phyloP scores from a whole-genome alignment of 2,329 filamentous ascomycete genomes.

The Polytolypa hystricis region DNA sequence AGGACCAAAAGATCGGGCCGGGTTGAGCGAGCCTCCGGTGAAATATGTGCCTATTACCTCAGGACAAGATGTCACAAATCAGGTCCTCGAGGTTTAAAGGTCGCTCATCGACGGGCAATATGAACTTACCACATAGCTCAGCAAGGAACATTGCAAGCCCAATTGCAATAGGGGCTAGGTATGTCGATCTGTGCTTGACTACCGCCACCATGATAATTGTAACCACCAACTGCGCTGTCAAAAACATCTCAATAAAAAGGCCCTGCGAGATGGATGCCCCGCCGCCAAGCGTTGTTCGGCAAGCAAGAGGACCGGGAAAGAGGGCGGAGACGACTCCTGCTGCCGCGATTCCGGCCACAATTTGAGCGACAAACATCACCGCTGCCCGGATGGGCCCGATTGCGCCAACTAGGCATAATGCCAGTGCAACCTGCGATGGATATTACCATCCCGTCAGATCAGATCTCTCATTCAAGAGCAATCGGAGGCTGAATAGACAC shows the following conservation, averaged over 20 bases:
- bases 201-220: constrained; percentile 59
- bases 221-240: constrained; percentile 53
- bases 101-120: not conserved
- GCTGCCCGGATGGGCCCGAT: constrained; percentile 43
- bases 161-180: constrained; percentile 59
- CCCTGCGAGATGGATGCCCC: constrained; percentile 46
- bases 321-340: constrained; percentile 47
- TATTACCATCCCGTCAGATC: not conserved
- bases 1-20: constrained; percentile 38
- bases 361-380: constrained; percentile 45
- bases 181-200: constrained; percentile 64
- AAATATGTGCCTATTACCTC: constrained; percentile 31
- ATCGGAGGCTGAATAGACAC: no score
- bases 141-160: constrained; percentile 58
- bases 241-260: constrained; percentile 56
- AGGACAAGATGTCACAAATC: not conserved
- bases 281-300: constrained; percentile 45
- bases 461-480: no score
- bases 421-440: constrained; percentile 46
- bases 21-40: constrained; percentile 39
- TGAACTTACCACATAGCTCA: constrained; percentile 38
- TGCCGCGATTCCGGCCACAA: constrained; percentile 49
- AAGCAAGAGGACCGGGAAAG: constrained; percentile 46
- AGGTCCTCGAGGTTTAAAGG: not conserved
- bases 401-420: constrained; percentile 48